phyloP scores from a whole-genome alignment of 2,329 filamentous ascomycete genomes.

The Xylariales sp. region DNA sequence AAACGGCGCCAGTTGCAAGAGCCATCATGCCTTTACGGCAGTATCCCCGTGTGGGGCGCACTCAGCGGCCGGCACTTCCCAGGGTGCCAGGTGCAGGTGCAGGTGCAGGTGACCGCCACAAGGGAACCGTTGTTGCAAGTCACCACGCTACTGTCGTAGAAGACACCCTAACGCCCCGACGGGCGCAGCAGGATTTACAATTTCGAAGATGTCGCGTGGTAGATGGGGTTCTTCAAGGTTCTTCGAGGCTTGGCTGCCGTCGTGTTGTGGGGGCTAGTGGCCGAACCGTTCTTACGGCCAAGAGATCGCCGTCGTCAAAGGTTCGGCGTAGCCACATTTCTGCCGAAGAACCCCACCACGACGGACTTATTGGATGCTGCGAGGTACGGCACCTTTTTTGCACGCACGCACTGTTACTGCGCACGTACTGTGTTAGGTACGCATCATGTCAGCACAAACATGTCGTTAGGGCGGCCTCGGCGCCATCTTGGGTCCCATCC shows the following conservation, averaged over 20 bases:
- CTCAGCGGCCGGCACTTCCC: conserved; percentile 2
- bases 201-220: neutral
- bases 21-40: conserved; percentile 4
- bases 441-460: too few relatives aligned
- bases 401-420: too few relatives aligned
- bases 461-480: too few relatives aligned
- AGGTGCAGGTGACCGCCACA: neutral
- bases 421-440: too few relatives aligned
- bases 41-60: conserved; percentile 1
- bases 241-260: too few relatives aligned
- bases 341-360: neutral
- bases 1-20: conserved; percentile 2
- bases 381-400: neutral
- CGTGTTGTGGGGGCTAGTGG: conserved; percentile 2
- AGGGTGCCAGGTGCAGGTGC: neutral
- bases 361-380: neutral
- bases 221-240: neutral
- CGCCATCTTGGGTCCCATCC: too few relatives aligned
- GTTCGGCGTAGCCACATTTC: neutral
- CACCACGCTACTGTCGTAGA: neutral
- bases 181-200: too few relatives aligned
- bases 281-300: neutral
- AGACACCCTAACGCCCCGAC: too few relatives aligned
- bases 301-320: neutral
- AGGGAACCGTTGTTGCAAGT: conserved; percentile 1